Base-by-base conservation (phyloP, 2,329 filamentous ascomycete species). In the Pestalotiopsis sp. region DNA sequence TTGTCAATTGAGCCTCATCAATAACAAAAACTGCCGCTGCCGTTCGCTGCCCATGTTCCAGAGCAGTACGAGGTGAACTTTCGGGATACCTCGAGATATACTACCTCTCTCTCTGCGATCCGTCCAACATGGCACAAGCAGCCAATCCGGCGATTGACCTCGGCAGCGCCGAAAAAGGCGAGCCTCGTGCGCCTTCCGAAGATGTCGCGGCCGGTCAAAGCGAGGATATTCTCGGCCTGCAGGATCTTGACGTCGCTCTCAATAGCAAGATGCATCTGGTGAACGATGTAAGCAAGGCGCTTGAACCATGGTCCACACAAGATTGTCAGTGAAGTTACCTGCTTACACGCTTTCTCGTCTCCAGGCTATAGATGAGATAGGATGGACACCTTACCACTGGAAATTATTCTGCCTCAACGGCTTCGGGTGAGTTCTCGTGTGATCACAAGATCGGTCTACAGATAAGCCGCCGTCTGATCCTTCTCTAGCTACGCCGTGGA, bases 251-350 rank as follows among this genome's bases (percentile, higher is more conserved):
- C 74, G 87, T 88, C 4, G 88, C 86, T 1, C 79, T 92, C 59
- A 87, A 88, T 73, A 85, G 85, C 56, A 92, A 92, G 77, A 92
- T 92, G 89, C 85, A 90, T 72, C 81, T 92, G 36, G 86, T 92
- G 69, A 93, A 92, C 75, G 86, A 92, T 77, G 88, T 88, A 73
- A 79, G 86, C 73, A 14, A 31, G 31, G 6, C 31, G 2, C 31
- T 7, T 27, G 27, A 3, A 5, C 27, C 27, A 27, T 5, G 3
- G 2, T 27, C 1, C 27, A 27, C 27, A 4, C 27, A 27, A 4
- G 27, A n/a, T 36, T 38, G 36, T 2, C 27, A 13, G 23, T 6
- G 68, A 41, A 69, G 41, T 66, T 4, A 57, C 45, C 23, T 11
- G 9, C 31, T 9, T 31, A 31, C n/a, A n/a, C n/a, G n/a, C n/a